A percentile compares a stretch with the other conserved stretches of the same genome.
Conservation (phyloP, 2,329 filamentous ascomycete genomes). For the Geosmithia morbida region DNA sequence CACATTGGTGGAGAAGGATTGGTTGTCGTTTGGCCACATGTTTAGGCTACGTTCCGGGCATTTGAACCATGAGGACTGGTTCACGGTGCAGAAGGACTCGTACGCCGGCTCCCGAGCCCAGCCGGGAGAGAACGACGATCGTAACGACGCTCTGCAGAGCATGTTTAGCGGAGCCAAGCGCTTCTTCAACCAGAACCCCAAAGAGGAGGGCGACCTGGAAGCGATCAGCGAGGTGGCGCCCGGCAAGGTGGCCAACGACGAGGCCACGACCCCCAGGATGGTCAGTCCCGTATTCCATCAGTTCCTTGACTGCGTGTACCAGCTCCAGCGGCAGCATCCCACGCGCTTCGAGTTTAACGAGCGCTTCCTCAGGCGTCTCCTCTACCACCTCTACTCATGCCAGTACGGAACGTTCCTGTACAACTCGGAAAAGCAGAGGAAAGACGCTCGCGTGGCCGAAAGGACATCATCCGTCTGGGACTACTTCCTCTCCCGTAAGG, state of each 20-base stretch:
- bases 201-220: constrained; percentile 47
- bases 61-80: constrained; percentile 87
- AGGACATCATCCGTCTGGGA: constrained; percentile 85
- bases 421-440: constrained; percentile 83
- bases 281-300: constrained; percentile 95
- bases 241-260: constrained; percentile 30
- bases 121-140: constrained; percentile 45
- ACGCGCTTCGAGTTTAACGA: constrained; percentile 94
- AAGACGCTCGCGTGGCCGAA: constrained; percentile 52
- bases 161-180: constrained; percentile 79
- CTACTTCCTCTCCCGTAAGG: constrained; percentile 72
- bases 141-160: constrained; percentile 68
- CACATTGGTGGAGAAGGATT: constrained; percentile 90
- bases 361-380: constrained; percentile 71
- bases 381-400: constrained; percentile 91
- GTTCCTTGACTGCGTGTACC: constrained; percentile 88
- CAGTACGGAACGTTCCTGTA: constrained; percentile 96
- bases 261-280: constrained; percentile 73
- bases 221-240: constrained; percentile 23
- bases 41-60: constrained; percentile 86
- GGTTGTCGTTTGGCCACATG: constrained; percentile 96
- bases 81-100: constrained; percentile 69
- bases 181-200: constrained; percentile 63
- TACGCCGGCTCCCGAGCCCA: constrained; percentile 50
- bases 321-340: constrained; percentile 73